Evolutionary conservation across 768 basidiomycete genomes (phyloP), one percentile per base, ranked within the genome.

Genomic region (Boletus tylopilopsis): DNA sequence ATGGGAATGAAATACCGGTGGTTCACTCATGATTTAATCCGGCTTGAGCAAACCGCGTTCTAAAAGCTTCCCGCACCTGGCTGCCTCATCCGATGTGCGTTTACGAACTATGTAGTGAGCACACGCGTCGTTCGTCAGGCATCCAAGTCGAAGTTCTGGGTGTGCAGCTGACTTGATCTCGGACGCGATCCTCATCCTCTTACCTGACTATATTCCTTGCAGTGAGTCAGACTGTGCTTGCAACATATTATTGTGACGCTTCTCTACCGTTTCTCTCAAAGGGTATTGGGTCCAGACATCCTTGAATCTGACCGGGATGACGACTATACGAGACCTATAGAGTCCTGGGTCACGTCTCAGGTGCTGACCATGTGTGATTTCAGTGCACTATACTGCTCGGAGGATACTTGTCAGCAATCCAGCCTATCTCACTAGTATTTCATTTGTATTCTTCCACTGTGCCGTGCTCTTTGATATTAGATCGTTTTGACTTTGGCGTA

Each of bases 131-230:
- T 42, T 25, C 3, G 7, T 42, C 37, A 19, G 13, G n/a, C 13
- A 9, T 42, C 29, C 7, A 8, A 19, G 21, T 39, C 45, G 34
- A 61, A 9, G 24, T n/a, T n/a, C n/a, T n/a, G 30, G 3, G 29
- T 16, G n/a, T 23, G 27, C 38, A 65, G 66, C 52, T 10, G 64
- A 64, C 30, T 53, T 54, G 18, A 42, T 64, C 21, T 50, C 60
- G 19, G 64, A 62, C 37, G 6, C 34, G 11, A 54, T 50, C 24
- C 49, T 63, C 22, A 36, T 61, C 29, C 32, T 24, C 30, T 36
- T 59, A n/a, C 54, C 55, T 16, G 19, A 50, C 56, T 1, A 35
- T 56, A 24, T 47, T 60, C 38, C 56, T 60, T 35, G 56, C 42
- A 22, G 40, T 45, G 44, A 27, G 19, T 49, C 62, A 59, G 37